Conservation (phyloP, 495 filamentous ascomycete species). For the Chaetomidium leptoderma region DNA sequence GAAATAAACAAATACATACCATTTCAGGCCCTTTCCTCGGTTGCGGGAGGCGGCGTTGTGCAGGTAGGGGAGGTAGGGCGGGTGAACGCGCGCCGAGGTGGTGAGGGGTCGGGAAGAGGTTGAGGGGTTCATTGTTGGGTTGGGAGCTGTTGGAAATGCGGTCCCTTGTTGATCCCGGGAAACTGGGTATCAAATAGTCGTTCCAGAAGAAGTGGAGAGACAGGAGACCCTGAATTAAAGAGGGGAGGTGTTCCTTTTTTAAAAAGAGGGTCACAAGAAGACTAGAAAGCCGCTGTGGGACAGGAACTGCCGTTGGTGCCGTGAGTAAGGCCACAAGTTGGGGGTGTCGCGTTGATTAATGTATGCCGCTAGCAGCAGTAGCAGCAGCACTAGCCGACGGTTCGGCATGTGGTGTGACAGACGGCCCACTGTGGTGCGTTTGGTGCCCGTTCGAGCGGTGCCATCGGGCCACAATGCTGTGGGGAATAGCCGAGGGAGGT, state of each 20-base stretch:
- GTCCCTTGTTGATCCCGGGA: too few species aligned
- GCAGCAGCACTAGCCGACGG: background rate
- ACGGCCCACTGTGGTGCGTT: conserved; percentile 17
- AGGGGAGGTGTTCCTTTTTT: background rate
- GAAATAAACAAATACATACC: conserved; percentile 25
- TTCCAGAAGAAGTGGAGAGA: too few species aligned
- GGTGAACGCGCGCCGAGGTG: conserved; percentile 42
- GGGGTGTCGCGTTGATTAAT: conserved; percentile 1
- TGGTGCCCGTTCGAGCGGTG: background rate
- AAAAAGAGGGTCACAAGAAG: background rate
- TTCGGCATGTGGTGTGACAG: conserved; percentile 20
- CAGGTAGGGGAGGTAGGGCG: conserved; percentile 40
- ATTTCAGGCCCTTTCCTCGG: conserved; percentile 32
- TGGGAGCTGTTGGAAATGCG: background rate
- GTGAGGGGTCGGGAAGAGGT: conserved; percentile 32
- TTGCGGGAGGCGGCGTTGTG: conserved; percentile 28
- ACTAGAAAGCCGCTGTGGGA: background rate
- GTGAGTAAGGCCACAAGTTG: conserved; percentile 4
- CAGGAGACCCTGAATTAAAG: background rate
- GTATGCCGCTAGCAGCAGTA: too few species aligned
- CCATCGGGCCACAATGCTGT: conserved; percentile 14
- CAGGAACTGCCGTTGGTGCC: background rate
- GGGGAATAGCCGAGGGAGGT: conserved; percentile 20
- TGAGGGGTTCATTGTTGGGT: conserved; percentile 28
- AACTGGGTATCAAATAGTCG: too few species aligned